phyloP scores from a whole-genome alignment of 164 flowering plant species.

The Nelumbo lutea region DNA sequence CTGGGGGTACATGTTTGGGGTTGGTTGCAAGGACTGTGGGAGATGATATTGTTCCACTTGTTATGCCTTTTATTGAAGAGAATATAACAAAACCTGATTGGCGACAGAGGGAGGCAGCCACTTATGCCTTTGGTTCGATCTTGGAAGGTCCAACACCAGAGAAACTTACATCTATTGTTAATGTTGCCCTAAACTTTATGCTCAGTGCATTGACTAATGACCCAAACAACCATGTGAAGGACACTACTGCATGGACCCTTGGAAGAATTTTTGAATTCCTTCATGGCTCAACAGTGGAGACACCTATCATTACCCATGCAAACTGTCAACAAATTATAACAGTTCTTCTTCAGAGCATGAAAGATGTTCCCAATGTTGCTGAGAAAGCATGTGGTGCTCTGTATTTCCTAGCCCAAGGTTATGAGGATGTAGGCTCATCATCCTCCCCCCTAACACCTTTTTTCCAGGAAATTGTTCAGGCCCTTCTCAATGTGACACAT shows the following conservation, averaged over 20 bases:
- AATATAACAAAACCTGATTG: conserved; percentile 60
- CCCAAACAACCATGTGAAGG: conserved; percentile 61
- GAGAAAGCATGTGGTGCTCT: conserved; percentile 70
- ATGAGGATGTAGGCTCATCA: conserved; percentile 37
- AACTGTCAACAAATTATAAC: conserved; percentile 50
- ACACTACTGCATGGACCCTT: conserved; percentile 66
- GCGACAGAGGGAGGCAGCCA: conserved; percentile 67
- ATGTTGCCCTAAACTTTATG: conserved; percentile 53
- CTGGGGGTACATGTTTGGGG: conserved; percentile 67
- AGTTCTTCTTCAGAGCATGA: conserved; percentile 57
- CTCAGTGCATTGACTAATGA: conserved; percentile 48
- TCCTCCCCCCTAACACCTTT: conserved; percentile 48
- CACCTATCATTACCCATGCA: conserved; percentile 43
- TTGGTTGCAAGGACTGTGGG: conserved; percentile 61
- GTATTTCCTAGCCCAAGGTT: conserved; percentile 66
- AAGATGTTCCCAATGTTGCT: conserved; percentile 62
- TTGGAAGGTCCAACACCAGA: conserved; percentile 61
- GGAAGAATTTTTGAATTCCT: conserved; percentile 62
- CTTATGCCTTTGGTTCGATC: conserved; percentile 66
- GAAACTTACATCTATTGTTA: conserved; percentile 44
- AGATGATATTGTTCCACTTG: conserved; percentile 61
- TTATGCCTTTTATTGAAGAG: conserved; percentile 58
- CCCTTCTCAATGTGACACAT: conserved; percentile 48
- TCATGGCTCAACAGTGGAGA: conserved; percentile 49
- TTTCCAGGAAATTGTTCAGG: conserved; percentile 54